Conservation (phyloP, 2,329 filamentous ascomycete species). For the Cladosporium colombiae region DNA sequence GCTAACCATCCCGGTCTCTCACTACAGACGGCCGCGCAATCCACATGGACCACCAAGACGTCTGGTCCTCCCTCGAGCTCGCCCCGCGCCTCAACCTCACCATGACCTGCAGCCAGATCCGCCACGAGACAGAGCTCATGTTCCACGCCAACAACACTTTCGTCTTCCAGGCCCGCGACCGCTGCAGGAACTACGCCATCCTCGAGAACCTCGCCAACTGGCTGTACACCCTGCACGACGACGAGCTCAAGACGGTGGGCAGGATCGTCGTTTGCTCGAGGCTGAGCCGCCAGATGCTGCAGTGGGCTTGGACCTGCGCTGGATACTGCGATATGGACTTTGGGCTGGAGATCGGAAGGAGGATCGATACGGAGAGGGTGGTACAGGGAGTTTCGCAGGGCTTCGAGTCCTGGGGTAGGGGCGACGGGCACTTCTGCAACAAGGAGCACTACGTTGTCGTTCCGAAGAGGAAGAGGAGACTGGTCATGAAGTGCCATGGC, state of each 20-base stretch:
- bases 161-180: background rate
- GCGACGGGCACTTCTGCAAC: background rate
- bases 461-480: background rate
- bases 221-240: background rate
- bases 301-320: background rate
- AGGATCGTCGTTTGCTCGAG: slow-evolving; percentile 1
- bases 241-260: background rate
- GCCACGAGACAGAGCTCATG: slow-evolving; percentile 24
- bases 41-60: background rate
- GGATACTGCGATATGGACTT: background rate
- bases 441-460: background rate
- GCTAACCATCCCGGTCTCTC: background rate
- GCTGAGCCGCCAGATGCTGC: background rate
- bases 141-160: slow-evolving; percentile 9
- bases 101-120: slow-evolving; percentile 31
- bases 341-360: slow-evolving; percentile 1
- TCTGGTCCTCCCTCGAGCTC: slow-evolving; percentile 6
- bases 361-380: background rate
- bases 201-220: slow-evolving; percentile 6
- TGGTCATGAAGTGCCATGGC: background rate
- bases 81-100: slow-evolving; percentile 25
- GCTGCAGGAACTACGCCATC: background rate
- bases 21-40: slow-evolving; percentile 6
- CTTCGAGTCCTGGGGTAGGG: background rate
- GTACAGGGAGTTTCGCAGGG: background rate